Conservation (phyloP, 371 early-diverging fungal species). For the Mortierella sp. region DNA sequence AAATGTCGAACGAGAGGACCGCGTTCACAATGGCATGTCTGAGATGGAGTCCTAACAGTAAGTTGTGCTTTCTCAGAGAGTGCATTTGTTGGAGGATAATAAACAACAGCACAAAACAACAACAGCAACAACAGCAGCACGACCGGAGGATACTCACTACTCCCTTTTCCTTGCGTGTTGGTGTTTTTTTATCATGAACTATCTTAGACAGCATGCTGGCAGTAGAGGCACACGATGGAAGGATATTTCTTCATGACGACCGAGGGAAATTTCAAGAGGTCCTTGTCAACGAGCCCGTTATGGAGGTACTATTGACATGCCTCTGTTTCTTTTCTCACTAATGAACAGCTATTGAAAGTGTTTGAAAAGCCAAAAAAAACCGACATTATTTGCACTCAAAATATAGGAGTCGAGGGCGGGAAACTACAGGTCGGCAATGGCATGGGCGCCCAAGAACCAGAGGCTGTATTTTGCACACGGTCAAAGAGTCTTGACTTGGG, state of each 20-base stretch:
- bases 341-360: background rate
- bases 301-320: conserved; percentile 10
- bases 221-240: conserved; percentile 44
- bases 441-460: conserved; percentile 48
- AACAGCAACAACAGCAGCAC: background rate
- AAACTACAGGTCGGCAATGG: conserved; percentile 30
- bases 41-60: conserved; percentile 58
- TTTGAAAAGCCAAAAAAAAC: background rate
- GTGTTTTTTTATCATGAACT: background rate
- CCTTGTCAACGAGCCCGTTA: conserved; percentile 31
- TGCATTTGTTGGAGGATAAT: background rate
- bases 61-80: background rate
- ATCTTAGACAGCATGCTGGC: conserved; percentile 42
- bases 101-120: too few species aligned
- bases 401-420: conserved; percentile 28
- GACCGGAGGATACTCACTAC: background rate
- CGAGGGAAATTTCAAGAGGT: conserved; percentile 33
- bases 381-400: background rate
- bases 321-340: background rate
- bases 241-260: conserved; percentile 35
- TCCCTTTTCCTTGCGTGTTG: background rate
- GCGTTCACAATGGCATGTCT: conserved; percentile 27
- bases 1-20: conserved; percentile 37
- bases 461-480: conserved; percentile 50
- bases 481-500: conserved; percentile 43